Evolutionary conservation across 1,284 basidiomycete genomes (phyloP).

Genomic region (Phlebopus sp.): DNA sequence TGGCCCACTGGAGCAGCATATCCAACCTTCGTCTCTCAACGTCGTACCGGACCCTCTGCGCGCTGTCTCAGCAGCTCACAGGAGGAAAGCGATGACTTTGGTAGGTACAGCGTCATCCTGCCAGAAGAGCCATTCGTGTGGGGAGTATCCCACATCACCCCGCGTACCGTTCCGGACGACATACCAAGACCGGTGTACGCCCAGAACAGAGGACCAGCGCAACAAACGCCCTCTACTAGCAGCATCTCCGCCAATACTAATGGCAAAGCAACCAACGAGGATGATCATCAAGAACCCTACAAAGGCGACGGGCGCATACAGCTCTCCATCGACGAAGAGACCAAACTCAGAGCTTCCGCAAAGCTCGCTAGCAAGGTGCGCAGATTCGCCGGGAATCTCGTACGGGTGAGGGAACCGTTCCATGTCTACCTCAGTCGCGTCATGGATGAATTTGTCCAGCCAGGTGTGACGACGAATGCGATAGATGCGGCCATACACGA

Average conservation of each 20-base stretch:
- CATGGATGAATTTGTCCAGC: constrained; percentile 39
- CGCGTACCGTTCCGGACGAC: constrained; percentile 54
- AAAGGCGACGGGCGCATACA: constrained; percentile 43
- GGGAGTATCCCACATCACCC: constrained; percentile 61
- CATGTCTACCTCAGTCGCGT: not conserved
- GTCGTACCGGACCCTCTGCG: not conserved
- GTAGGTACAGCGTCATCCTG: constrained; percentile 61
- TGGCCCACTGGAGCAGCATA: not conserved
- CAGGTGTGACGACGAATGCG: constrained; percentile 70
- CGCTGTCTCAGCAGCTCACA: constrained; percentile 9
- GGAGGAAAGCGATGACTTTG: constrained; percentile 39
- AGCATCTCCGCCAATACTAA: too few relatives aligned
- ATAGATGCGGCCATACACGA: constrained; percentile 74
- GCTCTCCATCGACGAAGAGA: constrained; percentile 59
- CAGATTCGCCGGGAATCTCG: constrained; percentile 52
- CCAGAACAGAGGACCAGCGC: constrained; percentile 11
- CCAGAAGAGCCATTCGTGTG: constrained; percentile 64
- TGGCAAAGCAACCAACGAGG: constrained; percentile 19
- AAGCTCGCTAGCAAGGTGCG: constrained; percentile 61
- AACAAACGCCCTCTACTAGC: constrained; percentile 10
- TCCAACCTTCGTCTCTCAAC: not conserved
- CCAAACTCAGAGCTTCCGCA: constrained; percentile 55
- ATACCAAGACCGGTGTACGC: constrained; percentile 66
- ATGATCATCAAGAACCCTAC: constrained; percentile 24
- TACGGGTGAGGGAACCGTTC: constrained; percentile 44